Evolutionary conservation across 495 filamentous ascomycete genomes (phyloP), one percentile per base, ranked within the genome.

Genomic region (Penicilliopsis zonata): DNA sequence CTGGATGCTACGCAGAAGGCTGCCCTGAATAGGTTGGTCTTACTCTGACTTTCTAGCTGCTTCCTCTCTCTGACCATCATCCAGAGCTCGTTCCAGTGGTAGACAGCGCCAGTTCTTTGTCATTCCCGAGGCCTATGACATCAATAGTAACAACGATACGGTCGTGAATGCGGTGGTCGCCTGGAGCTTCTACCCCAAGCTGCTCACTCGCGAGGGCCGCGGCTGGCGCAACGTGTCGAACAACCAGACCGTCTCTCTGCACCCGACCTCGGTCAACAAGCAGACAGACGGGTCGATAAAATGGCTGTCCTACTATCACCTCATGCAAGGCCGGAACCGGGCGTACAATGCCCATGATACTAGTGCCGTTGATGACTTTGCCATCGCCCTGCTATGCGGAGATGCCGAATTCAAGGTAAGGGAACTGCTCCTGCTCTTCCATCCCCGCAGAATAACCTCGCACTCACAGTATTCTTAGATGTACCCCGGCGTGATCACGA

Each of bases 161-260:
- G 67, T 94, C 14, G 57, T 81, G 9, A 74, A 75, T 41, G 80
- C 85, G 0, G 81, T 92, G 21, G 78, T 94, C 33, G 82, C 86
- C 0, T 88, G 80, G 71, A 82, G 81, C 30, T 94, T 98, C 63
- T 94, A 98, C 44, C 90, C 90, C 2, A 95, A 94, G 44, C 73
- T 98, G 2, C 63, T 95, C 6, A 71, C 76, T 6, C 76, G 78
- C 32, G 86, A 96, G 31, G 85, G 83, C 22, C 92, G 86, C 55
- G 84, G 85, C 12, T 85, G 87, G 70, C 74, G 84, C 26, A 95
- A 94, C 36, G 71, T 93, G 14, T 69, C 79, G 13, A 95, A 94
- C 51, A 93, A 87, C 55, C 87, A 95, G 47, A 66, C 67, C 25
- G 85, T 95, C 35, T 80, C 71, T 31, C 50, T 96, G 6, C 82